Conservation (phyloP, 1,139 yeast genomes). For the Saccharomyces hybrid region DNA sequence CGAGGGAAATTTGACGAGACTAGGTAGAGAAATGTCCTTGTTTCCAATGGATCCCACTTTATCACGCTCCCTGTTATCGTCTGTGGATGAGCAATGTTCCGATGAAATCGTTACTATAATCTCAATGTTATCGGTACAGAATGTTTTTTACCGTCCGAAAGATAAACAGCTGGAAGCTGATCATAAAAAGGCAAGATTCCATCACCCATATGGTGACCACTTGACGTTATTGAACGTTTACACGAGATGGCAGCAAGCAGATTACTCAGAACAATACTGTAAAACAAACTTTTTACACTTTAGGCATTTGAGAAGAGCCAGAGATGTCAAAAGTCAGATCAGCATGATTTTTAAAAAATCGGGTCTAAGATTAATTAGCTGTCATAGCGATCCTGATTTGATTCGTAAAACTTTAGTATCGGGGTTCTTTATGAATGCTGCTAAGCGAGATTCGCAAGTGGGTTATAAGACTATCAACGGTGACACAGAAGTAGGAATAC, state of each 20-base stretch:
- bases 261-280: slow-evolving; percentile 69
- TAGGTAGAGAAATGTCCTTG: slow-evolving; percentile 81
- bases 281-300: slow-evolving; percentile 74
- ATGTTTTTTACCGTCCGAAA: slow-evolving; percentile 76
- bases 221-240: slow-evolving; percentile 76
- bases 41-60: slow-evolving; percentile 94
- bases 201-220: slow-evolving; percentile 81
- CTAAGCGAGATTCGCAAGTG: slow-evolving; percentile 68
- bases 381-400: slow-evolving; percentile 56
- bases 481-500: slow-evolving; percentile 71
- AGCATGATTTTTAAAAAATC: slow-evolving; percentile 53
- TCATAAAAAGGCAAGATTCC: slow-evolving; percentile 62
- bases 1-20: slow-evolving; percentile 62
- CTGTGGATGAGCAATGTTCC: slow-evolving; percentile 68
- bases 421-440: slow-evolving; percentile 82
- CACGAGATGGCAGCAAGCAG: slow-evolving; percentile 63
- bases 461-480: slow-evolving; percentile 75
- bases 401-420: slow-evolving; percentile 71
- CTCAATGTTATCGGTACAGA: slow-evolving; percentile 86
- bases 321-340: slow-evolving; percentile 71
- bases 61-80: slow-evolving; percentile 70
- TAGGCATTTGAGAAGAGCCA: slow-evolving; percentile 65
- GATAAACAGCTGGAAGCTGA: slow-evolving; percentile 76
- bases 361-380: slow-evolving; percentile 44
- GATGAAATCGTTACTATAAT: slow-evolving; percentile 80